phyloP scores from a whole-genome alignment of 305 asterid genomes.

The Fraxinus baroniana region DNA sequence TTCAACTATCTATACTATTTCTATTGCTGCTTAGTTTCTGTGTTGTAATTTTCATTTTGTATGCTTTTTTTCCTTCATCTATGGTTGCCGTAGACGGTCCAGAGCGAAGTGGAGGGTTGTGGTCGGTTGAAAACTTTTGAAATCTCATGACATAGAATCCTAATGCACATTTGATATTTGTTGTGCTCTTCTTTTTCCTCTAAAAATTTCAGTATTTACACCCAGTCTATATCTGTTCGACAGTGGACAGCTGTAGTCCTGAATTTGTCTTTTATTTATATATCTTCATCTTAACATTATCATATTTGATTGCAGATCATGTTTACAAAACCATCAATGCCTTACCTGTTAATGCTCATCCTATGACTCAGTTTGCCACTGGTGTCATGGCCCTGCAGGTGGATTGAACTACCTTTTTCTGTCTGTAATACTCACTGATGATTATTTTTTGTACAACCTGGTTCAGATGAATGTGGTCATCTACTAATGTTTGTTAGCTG shows the following conservation, averaged over 20 bases:
- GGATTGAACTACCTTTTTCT: constrained; percentile 17
- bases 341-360: constrained; percentile 76
- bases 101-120: background rate
- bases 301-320: constrained; percentile 57
- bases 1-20: constrained; percentile 6
- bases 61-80: background rate
- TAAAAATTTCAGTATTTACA: background rate
- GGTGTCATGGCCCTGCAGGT: constrained; percentile 98
- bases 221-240: background rate
- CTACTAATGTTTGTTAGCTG: background rate
- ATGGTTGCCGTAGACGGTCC: background rate
- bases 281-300: constrained; percentile 11
- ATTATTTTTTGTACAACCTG: constrained; percentile 1
- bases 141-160: background rate
- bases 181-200: background rate
- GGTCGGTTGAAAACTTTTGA: background rate
- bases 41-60: background rate
- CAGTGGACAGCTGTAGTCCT: constrained; percentile 8
- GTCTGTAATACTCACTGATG: constrained; percentile 5
- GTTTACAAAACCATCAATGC: constrained; percentile 80
- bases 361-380: constrained; percentile 90
- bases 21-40: background rate
- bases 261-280: constrained; percentile 14
- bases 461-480: constrained; percentile 1
- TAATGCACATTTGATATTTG: background rate